phyloP scores from a whole-genome alignment of 2,329 filamentous ascomycete genomes.

The Coniochaeta pulveracea region DNA sequence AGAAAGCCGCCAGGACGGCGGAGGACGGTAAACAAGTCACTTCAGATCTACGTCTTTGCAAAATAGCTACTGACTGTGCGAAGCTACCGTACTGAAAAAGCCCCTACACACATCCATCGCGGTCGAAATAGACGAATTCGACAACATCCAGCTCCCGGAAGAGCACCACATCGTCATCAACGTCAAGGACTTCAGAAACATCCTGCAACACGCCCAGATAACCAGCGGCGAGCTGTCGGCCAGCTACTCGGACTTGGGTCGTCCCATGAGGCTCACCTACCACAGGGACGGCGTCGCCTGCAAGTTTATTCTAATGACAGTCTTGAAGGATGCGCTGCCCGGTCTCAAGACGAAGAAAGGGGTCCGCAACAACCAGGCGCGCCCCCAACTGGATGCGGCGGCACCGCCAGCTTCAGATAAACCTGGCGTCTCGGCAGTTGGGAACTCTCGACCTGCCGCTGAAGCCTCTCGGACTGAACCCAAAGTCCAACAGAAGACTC shows the following conservation, averaged over 20 bases:
- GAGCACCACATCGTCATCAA: conserved; percentile 70
- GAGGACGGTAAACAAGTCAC: too few species aligned
- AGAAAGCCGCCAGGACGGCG: conserved; percentile 64
- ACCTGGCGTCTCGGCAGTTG: too few species aligned
- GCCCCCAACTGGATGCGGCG: conserved; percentile 34
- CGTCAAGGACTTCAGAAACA: conserved; percentile 73
- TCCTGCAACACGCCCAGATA: conserved; percentile 63
- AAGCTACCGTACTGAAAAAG: conserved; percentile 70
- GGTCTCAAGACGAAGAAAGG: conserved; percentile 33
- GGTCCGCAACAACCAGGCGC: conserved; percentile 26
- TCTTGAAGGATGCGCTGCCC: conserved; percentile 43
- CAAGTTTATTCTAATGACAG: conserved; percentile 75
- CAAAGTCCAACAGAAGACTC: conserved; percentile 27
- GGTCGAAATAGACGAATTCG: conserved; percentile 66
- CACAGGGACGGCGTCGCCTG: conserved; percentile 55
- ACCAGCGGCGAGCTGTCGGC: conserved; percentile 56
- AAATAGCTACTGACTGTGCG: too few species aligned
- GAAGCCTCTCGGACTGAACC: too few species aligned
- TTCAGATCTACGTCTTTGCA: too few species aligned
- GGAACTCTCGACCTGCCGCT: too few species aligned
- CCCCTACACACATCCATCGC: conserved; percentile 71
- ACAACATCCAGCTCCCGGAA: conserved; percentile 62
- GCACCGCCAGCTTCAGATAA: too few species aligned
- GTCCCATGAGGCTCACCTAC: conserved; percentile 64
- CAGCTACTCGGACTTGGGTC: conserved; percentile 58